Conservation (phyloP, 768 basidiomycete species). For the Rhizopogon rudus region DNA sequence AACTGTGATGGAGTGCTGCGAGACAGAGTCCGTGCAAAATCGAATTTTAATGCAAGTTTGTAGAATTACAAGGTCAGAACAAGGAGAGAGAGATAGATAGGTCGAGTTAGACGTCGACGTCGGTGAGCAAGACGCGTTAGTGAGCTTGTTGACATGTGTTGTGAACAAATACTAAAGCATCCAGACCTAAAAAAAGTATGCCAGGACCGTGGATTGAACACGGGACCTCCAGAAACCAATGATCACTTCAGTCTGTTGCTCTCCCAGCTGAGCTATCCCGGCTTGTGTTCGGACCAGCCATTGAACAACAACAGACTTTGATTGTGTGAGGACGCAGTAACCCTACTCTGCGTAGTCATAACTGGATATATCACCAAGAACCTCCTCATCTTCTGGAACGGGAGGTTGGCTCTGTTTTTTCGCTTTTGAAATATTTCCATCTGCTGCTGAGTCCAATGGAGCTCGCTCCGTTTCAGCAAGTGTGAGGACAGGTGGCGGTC, state of each 20-base stretch:
- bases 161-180: background rate
- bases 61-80: background rate
- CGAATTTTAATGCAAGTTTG: background rate
- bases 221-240: constrained; percentile 44
- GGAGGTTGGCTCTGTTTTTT: constrained; percentile 13
- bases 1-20: background rate
- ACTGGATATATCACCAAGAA: constrained; percentile 25
- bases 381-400: constrained; percentile 28
- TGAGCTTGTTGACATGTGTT: constrained; percentile 26
- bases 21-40: background rate
- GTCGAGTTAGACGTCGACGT: constrained; percentile 13
- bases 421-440: background rate
- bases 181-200: constrained; percentile 22
- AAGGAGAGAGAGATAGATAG: constrained; percentile 10
- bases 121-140: constrained; percentile 15
- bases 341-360: constrained; percentile 14
- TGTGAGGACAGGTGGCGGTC: constrained; percentile 31
- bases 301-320: background rate
- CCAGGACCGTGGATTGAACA: constrained; percentile 55
- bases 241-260: constrained; percentile 63
- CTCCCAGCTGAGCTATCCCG: constrained; percentile 73
- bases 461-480: constrained; percentile 21
- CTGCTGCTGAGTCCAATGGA: background rate
- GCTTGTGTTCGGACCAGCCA: constrained; percentile 14
- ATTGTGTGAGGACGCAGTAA: background rate